Base-by-base conservation (phyloP, 2,329 filamentous ascomycete genomes). In the Alternaria novae-zelandiae region DNA sequence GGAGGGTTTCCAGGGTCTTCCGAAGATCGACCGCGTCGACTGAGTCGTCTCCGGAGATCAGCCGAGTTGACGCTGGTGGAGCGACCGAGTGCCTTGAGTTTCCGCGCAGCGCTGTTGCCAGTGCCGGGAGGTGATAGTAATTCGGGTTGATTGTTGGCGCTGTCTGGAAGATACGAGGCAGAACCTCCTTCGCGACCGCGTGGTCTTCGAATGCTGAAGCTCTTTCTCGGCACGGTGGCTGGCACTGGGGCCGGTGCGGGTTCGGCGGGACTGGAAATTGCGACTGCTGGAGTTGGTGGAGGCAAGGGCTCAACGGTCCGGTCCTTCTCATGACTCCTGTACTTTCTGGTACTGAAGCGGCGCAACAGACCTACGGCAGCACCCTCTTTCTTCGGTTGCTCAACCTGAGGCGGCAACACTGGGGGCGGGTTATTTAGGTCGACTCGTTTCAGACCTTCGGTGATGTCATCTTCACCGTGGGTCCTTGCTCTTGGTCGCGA, bases 61-160 rank as follows among this genome's bases (percentile, higher is more conserved):
- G 91, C 93, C 2, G 93, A 96, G 74, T 94, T 97, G 58, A 97
- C 94, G 75, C 94, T 97, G 9, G 95, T 94, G 7, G 94, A 97
- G 66, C 95, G 88, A 36, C 92, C 93, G 17, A 97, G 83, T 10
- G 89, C 90, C 70, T 91, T 91, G 51, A 82, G 70, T 57, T 87
- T 89, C 57, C 86, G 86, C 47, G 87, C 86, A 20, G 88, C 84
- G 53, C 82, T 82, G 57, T 79, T 87, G 8, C 72, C 64, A 43
- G 89, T 89, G 20, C 86, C 85, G 7, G 89, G 91, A 0, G 93
- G 91, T 63, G 90, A 91, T 12, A 97, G 86, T 13, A 96, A 85
- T 63, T 95, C 93, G 63, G 90, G 88, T 69, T 94, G 91, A 63
- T 94, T 91, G 32, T 90, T 87, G 73, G 83, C 84, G 61, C 83